A percentile compares a stretch with the other conserved stretches of the same genome.
These are phyloP conservation scores for Striga hermonthica DNA, from an alignment of 305 asterid genomes.

Conservation along the genomic window DNA sequence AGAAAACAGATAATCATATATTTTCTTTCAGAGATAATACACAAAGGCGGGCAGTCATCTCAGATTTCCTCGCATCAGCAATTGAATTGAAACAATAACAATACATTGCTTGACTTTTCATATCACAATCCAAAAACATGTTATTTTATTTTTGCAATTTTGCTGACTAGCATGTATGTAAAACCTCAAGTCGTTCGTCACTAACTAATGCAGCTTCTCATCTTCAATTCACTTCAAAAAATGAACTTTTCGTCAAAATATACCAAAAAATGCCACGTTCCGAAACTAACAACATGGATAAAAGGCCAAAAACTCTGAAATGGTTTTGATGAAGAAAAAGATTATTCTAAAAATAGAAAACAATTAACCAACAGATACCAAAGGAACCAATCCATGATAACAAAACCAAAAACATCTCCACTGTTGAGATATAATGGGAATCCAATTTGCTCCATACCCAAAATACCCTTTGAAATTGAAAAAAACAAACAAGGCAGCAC, in stretches of 20 bases:
- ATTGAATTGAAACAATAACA: conserved; percentile 12
- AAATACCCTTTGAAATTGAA: conserved; percentile 35
- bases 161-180: neutral
- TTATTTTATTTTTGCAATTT: conserved; percentile 9
- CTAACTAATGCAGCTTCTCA: conserved; percentile 11
- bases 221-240: conserved; percentile 25
- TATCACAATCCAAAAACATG: conserved; percentile 22
- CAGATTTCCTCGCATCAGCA: neutral
- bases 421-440: conserved; percentile 39
- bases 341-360: conserved; percentile 45
- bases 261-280: conserved; percentile 23
- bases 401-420: conserved; percentile 28
- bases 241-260: neutral
- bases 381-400: conserved; percentile 27
- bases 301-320: neutral
- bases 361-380: conserved; percentile 20
- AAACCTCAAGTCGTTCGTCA: conserved; percentile 13
- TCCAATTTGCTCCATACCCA: conserved; percentile 39
- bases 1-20: neutral
- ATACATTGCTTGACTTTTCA: conserved; percentile 23
- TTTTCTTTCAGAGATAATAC: neutral
- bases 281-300: conserved; percentile 14
- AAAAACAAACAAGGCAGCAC: conserved; percentile 9
- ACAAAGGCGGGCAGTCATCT: neutral
- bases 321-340: neutral